Evolutionary conservation across 139 green algal species (phyloP).

Genomic region (Pycnococcus provasolii): DNA sequence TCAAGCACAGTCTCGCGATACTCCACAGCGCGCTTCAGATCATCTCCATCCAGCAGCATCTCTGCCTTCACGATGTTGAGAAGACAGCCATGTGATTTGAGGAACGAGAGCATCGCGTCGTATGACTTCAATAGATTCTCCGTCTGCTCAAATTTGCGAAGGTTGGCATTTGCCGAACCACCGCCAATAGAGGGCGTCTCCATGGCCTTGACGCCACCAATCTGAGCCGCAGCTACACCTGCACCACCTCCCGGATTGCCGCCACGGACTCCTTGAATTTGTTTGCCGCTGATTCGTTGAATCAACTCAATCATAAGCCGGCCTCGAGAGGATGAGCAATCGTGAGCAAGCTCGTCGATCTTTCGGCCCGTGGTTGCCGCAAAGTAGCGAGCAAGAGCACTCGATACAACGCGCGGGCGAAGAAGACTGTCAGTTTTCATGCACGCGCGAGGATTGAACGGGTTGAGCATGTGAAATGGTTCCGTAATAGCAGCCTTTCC

Average conservation of each 20-base stretch:
- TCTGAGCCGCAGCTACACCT: neutral
- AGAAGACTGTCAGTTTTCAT: too few relatives aligned
- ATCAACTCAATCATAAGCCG: slow-evolving; percentile 55
- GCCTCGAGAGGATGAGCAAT: slow-evolving; percentile 42
- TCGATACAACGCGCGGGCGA: too few relatives aligned
- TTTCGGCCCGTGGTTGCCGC: slow-evolving; percentile 34
- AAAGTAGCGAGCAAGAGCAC: too few relatives aligned
- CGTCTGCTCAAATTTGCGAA: slow-evolving; percentile 26
- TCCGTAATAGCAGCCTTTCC: too few relatives aligned
- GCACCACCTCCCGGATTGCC: neutral
- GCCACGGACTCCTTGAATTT: neutral
- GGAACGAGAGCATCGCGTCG: slow-evolving; percentile 46
- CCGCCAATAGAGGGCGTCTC: neutral
- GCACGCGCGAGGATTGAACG: too few relatives aligned
- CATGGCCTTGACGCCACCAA: neutral
- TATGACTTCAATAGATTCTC: slow-evolving; percentile 42
- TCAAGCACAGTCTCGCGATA: too few relatives aligned
- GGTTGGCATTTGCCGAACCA: slow-evolving; percentile 9
- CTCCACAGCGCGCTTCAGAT: slow-evolving; percentile 3
- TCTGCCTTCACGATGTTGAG: slow-evolving; percentile 63
- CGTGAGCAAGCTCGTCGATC: slow-evolving; percentile 33
- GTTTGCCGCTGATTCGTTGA: slow-evolving; percentile 52
- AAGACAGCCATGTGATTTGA: slow-evolving; percentile 49
- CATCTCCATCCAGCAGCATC: slow-evolving; percentile 50
- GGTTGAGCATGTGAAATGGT: slow-evolving; percentile 19